These are phyloP conservation scores for Aureobasidium sp. DNA, from an alignment of 2,329 filamentous ascomycete species.

Conservation along the genomic window DNA sequence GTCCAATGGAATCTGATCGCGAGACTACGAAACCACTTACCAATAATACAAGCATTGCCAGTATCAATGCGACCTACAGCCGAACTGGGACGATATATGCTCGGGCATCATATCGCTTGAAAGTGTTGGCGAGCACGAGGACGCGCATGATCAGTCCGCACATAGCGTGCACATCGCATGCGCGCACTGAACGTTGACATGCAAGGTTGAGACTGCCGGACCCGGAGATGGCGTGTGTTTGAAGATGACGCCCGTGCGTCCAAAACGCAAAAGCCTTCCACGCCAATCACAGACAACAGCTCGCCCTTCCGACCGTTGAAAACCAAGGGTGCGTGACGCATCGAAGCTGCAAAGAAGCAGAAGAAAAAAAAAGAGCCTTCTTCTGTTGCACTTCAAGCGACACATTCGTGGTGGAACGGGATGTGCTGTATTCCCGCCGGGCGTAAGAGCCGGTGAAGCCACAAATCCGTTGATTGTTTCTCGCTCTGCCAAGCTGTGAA, in stretches of 20 bases:
- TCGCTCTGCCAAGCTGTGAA: background rate
- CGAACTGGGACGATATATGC: background rate
- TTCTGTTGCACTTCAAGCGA: background rate
- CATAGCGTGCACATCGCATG: conserved; percentile 8
- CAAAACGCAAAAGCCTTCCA: background rate
- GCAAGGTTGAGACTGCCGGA: background rate
- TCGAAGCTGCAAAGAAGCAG: conserved; percentile 15
- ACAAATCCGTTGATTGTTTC: background rate
- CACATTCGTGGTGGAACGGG: background rate
- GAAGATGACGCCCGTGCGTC: background rate
- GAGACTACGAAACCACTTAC: conserved; percentile 6
- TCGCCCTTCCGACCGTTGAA: background rate
- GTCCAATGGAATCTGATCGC: background rate
- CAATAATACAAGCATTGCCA: background rate
- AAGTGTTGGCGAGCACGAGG: background rate
- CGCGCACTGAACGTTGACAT: background rate
- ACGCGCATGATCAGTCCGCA: background rate
- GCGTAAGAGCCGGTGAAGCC: conserved; percentile 3
- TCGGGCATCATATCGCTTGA: background rate
- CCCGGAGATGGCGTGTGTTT: conserved; percentile 12
- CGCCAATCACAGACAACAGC: conserved; percentile 5
- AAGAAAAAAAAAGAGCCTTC: background rate
- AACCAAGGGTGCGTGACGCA: conserved; percentile 1
- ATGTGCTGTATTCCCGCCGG: background rate
- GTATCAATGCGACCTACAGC: background rate